These are phyloP conservation scores for Ustilago loliicola DNA, from an alignment of 1,284 basidiomycete species.

Conservation along the genomic window DNA sequence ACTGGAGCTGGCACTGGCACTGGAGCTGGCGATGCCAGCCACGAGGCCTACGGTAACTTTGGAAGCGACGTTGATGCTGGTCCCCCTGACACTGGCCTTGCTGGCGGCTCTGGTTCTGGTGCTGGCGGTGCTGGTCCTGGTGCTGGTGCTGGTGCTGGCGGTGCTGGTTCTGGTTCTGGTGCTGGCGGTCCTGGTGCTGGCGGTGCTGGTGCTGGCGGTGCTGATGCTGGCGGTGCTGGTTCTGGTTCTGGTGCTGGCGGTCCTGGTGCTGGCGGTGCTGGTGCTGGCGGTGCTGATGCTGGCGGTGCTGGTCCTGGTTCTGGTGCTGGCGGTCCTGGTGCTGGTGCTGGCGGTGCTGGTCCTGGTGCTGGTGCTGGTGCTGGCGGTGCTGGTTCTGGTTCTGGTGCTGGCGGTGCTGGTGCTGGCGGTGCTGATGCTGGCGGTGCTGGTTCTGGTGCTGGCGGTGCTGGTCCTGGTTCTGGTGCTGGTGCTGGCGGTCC, in stretches of 20 bases:
- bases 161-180: constrained; percentile 17
- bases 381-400: constrained; percentile 14
- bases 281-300: background rate
- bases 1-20: constrained; percentile 15
- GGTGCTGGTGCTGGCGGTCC: constrained; percentile 6
- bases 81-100: constrained; percentile 22
- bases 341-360: constrained; percentile 15
- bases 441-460: constrained; percentile 8
- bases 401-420: constrained; percentile 15
- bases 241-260: constrained; percentile 16
- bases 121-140: background rate
- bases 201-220: constrained; percentile 13
- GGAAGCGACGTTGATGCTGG: background rate
- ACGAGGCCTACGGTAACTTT: constrained; percentile 6
- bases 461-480: background rate
- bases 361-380: constrained; percentile 5
- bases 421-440: constrained; percentile 1
- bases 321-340: constrained; percentile 11
- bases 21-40: background rate
- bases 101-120: constrained; percentile 15
- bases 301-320: constrained; percentile 12
- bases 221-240: constrained; percentile 12
- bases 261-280: constrained; percentile 8
- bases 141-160: constrained; percentile 1
- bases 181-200: constrained; percentile 3